These are phyloP conservation scores for Claviceps digitariae DNA, from an alignment of 2,329 filamentous ascomycete species.

Conservation along the genomic window DNA sequence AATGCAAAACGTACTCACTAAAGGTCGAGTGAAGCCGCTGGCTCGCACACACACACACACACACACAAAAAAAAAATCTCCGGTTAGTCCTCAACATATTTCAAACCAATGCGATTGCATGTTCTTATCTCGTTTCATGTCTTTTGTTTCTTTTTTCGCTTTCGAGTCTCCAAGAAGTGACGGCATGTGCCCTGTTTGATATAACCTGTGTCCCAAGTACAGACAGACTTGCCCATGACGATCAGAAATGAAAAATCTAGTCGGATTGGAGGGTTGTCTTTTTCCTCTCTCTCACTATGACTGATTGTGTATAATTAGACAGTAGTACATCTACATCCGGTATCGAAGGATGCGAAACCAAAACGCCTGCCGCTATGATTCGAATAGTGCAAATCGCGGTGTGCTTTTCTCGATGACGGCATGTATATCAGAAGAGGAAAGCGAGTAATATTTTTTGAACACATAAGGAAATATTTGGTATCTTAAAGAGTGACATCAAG, in stretches of 20 bases:
- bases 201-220: constrained; percentile 5
- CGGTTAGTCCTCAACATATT: constrained; percentile 8
- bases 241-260: constrained; percentile 4
- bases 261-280: background rate
- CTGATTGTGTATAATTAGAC: constrained; percentile 38
- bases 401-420: constrained; percentile 17
- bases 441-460: constrained; percentile 15
- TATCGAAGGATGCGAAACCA: constrained; percentile 34
- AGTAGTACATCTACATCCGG: constrained; percentile 37
- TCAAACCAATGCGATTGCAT: background rate
- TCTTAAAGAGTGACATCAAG: constrained; percentile 72
- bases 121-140: constrained; percentile 13
- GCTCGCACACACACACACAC: too few relatives aligned
- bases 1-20: background rate
- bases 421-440: constrained; percentile 17
- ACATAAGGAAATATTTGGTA: constrained; percentile 16
- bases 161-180: constrained; percentile 20
- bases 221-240: constrained; percentile 6
- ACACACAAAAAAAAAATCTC: constrained; percentile 4
- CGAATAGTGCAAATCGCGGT: constrained; percentile 23
- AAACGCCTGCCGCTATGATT: constrained; percentile 45
- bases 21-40: constrained; percentile 2
- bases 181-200: constrained; percentile 15
- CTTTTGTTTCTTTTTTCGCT: constrained; percentile 10
- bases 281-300: constrained; percentile 1